phyloP scores from a whole-genome alignment of 108 stramenopile genomes.

The Conticribra weissflogii region DNA sequence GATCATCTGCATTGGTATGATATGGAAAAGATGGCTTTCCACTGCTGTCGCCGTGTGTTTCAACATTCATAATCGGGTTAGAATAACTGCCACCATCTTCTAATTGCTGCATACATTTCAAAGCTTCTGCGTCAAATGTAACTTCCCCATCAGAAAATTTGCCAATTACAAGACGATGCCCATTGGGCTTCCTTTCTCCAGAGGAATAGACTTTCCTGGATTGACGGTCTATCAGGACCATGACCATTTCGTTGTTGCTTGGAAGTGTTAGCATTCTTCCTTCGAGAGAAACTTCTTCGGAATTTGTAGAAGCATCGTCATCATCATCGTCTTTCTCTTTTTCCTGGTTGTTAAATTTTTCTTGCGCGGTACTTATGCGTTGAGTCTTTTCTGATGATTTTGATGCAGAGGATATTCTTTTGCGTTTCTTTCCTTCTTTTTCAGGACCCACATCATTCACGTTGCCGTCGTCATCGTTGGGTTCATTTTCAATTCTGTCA shows the following conservation, averaged over 20 bases:
- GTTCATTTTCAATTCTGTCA: no score
- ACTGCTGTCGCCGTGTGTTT: background rate
- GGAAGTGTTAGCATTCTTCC: conserved; percentile 51
- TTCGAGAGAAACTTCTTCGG: conserved; percentile 45
- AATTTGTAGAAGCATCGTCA: background rate
- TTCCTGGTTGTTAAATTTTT: no score
- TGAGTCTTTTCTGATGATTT: no score
- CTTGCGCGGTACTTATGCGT: no score
- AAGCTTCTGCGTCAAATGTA: conserved; percentile 18
- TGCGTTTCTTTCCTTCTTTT: conserved; percentile 8
- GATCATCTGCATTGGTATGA: conserved; percentile 88
- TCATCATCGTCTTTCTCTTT: conserved; percentile 19
- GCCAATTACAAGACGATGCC: conserved; percentile 54
- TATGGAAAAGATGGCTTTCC: conserved; percentile 67
- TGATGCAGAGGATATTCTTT: conserved; percentile 16
- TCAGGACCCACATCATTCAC: no score
- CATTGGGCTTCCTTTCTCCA: conserved; percentile 47
- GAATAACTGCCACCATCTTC: background rate
- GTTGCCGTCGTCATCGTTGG: no score
- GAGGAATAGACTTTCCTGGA: conserved; percentile 59
- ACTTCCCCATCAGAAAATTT: conserved; percentile 21
- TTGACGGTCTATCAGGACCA: conserved; percentile 61
- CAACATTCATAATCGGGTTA: background rate
- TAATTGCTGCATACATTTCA: conserved; percentile 22
- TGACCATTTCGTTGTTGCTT: conserved; percentile 13